Conservation (phyloP, 2,329 filamentous ascomycete genomes). For the Thyridium curvatum region DNA sequence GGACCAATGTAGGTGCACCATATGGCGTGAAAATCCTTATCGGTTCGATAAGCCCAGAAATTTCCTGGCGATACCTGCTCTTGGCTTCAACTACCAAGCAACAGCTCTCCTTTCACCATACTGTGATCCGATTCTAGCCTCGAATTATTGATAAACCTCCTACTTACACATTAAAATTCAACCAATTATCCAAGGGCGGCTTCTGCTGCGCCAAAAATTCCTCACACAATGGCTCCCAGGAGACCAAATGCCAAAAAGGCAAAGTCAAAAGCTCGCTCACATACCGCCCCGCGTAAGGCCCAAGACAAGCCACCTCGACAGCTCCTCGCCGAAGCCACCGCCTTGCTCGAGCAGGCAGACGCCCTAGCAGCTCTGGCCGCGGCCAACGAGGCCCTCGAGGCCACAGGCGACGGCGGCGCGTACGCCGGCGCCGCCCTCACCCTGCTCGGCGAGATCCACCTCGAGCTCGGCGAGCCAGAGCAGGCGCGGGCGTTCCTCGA, state of each 20-base stretch:
- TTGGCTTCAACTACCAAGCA: too few relatives aligned
- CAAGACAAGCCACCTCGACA: constrained; percentile 10
- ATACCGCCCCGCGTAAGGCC: background rate
- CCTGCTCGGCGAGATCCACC: constrained; percentile 72
- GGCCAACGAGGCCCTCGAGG: constrained; percentile 35
- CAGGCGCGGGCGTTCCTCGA: constrained; percentile 67
- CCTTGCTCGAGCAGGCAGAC: constrained; percentile 26
- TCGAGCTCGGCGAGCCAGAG: constrained; percentile 78
- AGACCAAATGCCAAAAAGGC: constrained; percentile 1
- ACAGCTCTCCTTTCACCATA: too few relatives aligned
- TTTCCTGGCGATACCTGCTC: too few relatives aligned
- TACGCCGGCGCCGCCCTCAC: constrained; percentile 57
- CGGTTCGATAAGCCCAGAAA: too few relatives aligned
- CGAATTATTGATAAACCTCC: too few relatives aligned
- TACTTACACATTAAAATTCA: too few relatives aligned
- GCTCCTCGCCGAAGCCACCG: constrained; percentile 22
- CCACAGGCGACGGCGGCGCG: constrained; percentile 12
- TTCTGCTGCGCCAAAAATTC: background rate
- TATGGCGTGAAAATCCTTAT: too few relatives aligned
- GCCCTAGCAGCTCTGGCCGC: constrained; percentile 16
- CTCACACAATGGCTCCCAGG: constrained; percentile 1
- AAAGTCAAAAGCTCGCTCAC: background rate
- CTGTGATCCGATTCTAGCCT: too few relatives aligned
- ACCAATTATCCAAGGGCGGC: too few relatives aligned
- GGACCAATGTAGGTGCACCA: too few relatives aligned